Base-by-base conservation (phyloP, 1,284 basidiomycete species). In the Moesziomyces sp. region DNA sequence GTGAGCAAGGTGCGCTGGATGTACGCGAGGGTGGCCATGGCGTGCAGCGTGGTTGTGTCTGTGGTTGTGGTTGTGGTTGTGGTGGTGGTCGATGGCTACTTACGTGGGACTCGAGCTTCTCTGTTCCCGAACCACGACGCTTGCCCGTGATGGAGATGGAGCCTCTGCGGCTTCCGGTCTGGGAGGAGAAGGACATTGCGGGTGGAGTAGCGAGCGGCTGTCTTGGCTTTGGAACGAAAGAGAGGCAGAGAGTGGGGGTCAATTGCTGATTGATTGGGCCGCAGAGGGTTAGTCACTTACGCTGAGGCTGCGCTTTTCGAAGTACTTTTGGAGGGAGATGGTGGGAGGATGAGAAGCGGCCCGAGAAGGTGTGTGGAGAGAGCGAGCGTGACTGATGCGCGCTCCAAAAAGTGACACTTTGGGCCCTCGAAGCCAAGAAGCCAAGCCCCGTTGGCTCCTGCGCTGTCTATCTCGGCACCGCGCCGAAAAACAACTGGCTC, bases 21-120 rank as follows among this genome's bases (percentile, higher is more conserved):
- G 35, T 47, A 50, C 7, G 58, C 46, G 52, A 67, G 48, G 49
- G 58, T 47, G 21, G 24, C 46, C 58, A 66, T 58, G 46, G 45
- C 54, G 40, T 19, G 24, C 30, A 28, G 8, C 21, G 21, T 21
- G 21, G 21, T 21, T 21, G 28, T 28, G 28, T 2, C 26, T 19
- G 47, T 33, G 2, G 13, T 18, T 16, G 30, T 35, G 35, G 14
- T 24, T 28, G 3, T 54, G 19, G 16, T 46, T 44, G n/a, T n/a
- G 51, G 21, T 33, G 45, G 6, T 11, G 26, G 14, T 19, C 23
- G 30, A 35, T 11, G 8, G 30, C 5, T 2, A 76, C 79, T 76
- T 57, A 81, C 79, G 54, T 78, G 78, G 5, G 52, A 49, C 28
- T 79, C 78, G 52, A 71, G 61, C 63, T 77, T 79, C 48, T 81